Base-by-base conservation (phyloP, 176 grass and related monocot genomes). In the Carex kokanica region DNA sequence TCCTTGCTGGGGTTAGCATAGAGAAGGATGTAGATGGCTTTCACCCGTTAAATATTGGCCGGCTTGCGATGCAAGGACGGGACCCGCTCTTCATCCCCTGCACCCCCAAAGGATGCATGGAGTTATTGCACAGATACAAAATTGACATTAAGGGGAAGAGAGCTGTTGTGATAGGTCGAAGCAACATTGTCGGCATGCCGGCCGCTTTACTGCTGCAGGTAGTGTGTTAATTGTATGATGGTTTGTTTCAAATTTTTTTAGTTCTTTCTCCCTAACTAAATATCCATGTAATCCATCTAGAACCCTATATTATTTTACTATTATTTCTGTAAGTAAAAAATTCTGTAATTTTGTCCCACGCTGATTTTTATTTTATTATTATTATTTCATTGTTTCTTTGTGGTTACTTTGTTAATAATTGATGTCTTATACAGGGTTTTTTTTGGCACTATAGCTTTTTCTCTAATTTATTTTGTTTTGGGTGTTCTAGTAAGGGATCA, bases 101-200 rank as follows among this genome's bases (percentile, higher is more conserved):
- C 88, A 98, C 96, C 34, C 96, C 96, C n/a, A 98, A 95, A 90
- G 91, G 96, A 88, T 98, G 96, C 86, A 98, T 98, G 84, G 96
- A 98, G 81, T 84, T 98, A 64, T 84, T 98, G 23, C 81, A 86
- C 82, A 86, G 96, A 89, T 90, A 78, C 80, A 89, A 88, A 78
- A 88, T 93, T 64, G 89, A 98, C 81, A 91, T 98, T 61, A 95
- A 98, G 84, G 96, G 91, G 82, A 95, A 93, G 75, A 87, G 88
- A 88, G 89, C 93, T 49, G 93, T 98, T 74, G 96, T 98, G 31
- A 93, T 98, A 65, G 93, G 93, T 57, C 81, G 96, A 61, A 93
- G 96, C 84, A 98, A 95, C 79, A 95, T 98, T 87, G 96, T 98
- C 55, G 96, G 96, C 58, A 98, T 91, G 91, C 96, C 93, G 65